Base-by-base conservation (phyloP, 345 rosid genomes). In the Ceriops decandra region DNA sequence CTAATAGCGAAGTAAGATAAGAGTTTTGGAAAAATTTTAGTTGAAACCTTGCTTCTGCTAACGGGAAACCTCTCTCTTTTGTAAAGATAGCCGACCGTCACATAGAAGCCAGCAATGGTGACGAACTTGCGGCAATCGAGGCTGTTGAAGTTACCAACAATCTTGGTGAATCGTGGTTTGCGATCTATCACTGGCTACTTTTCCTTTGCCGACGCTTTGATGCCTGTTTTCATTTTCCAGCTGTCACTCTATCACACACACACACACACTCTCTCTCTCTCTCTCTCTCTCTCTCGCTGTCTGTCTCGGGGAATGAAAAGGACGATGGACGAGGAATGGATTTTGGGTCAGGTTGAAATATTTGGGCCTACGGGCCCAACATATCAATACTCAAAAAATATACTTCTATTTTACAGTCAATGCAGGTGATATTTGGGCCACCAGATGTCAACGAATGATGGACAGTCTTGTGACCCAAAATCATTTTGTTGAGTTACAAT, bases 11-110 rank as follows among this genome's bases (percentile, higher is more conserved):
- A 35, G 8, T 6, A 35, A 33, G 24, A 7, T 19, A 1, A 6
- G 2, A 17, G 6, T 21, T 51, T 51, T 51, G 54, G 19, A 6
- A 33, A 24, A 36, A 9, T 4, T 15, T 63, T 67, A 64, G 32
- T n/a, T 32, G 28, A 51, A 68, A 21, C 58, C 70, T 13, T 32
- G 68, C 60, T 77, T 72, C 38, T 72, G 70, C 85, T 85, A 68
- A 66, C 64, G 78, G 75, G 92, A 89, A 60, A 93, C 95, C 87
- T 93, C 98, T 57, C 81, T 82, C 26, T 90, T 95, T 95, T 52
- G 96, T 92, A 83, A 91, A 95, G 74, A 95, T 91, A 91, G 66
- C 97, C 97, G 75, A 93, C 97, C 76, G 97, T 84, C 86, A 90
- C 95, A 74, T 92, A 87, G 63, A 90, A 78, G 56, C 93, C 88